Base-by-base conservation (phyloP, 805 yeast species). In the Candida golubevii region DNA sequence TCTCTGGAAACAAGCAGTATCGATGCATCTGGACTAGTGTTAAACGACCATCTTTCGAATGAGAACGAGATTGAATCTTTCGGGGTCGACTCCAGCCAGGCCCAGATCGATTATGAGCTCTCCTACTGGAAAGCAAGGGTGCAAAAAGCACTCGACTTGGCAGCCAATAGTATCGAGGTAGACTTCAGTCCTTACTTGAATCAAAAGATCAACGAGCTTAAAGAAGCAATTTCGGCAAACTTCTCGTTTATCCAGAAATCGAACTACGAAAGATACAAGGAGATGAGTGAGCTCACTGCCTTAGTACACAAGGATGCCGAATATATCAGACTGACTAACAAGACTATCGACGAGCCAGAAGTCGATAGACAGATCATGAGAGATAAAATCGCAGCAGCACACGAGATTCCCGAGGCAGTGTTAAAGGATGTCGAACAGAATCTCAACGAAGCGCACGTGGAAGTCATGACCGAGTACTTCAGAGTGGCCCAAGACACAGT, bases 401-500 rank as follows among this genome's bases (percentile, higher is more conserved):
- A 58, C 39, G 52, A 59, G 10, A 49, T 51, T 11, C 60, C 65
- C 4, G 62, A 59, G 30, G 49, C 48, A 8, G 46, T 50, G 28
- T 49, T 60, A 37, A 41, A 47, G 3, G 36, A 41, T 13, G 58
- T 70, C 8, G 69, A 66, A 41, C 47, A 42, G 1, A 33, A 45
- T 28, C 52, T 71, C 32, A 58, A 56, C 38, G 58, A 54, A 4
- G 55, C 50, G 8, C 71, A 68, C 45, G 59, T 55, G 15, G 29
- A 44, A 8, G 43, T 71, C 10, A 48, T 67, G 35, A 56, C 50
- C 9, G 47, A 56, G 33, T 71, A 71, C 50, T 68, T 63, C 40
- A 44, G 46, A 13, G 58, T 55, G 7, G 53, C 54, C 47, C 76
- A 71, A 45, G 62, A 61, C 27, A 74, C 82, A 32, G 71, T 84